Conservation (phyloP, 352 stramenopile genomes). For the Pythium utonaiense region DNA sequence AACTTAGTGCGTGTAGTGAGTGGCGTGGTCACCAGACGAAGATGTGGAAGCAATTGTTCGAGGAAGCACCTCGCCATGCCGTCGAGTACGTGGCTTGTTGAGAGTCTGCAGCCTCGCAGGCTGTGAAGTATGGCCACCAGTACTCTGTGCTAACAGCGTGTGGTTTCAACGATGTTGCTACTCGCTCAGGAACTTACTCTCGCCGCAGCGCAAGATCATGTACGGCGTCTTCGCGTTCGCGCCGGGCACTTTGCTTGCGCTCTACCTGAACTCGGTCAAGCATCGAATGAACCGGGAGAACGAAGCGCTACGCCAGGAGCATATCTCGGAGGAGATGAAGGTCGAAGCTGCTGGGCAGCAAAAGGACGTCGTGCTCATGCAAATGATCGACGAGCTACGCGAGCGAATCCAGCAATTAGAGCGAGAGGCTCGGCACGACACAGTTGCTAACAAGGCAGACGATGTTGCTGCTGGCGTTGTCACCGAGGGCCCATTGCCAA, state of each 20-base stretch:
- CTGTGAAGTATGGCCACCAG: too few relatives aligned
- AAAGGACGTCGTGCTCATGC: conserved; percentile 49
- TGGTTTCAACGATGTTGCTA: not conserved
- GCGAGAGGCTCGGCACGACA: conserved; percentile 25
- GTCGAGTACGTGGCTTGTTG: conserved; percentile 46
- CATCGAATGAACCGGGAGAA: conserved; percentile 65
- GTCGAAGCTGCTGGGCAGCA: conserved; percentile 35
- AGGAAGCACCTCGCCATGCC: conserved; percentile 55
- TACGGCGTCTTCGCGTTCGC: conserved; percentile 71
- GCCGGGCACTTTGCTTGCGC: conserved; percentile 54
- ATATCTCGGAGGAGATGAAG: conserved; percentile 32
- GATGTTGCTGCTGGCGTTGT: conserved; percentile 1
- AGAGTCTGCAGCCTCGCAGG: too few relatives aligned
- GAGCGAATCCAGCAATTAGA: conserved; percentile 55
- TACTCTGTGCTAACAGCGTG: not conserved
- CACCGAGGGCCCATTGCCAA: not conserved
- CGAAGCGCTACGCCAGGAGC: conserved; percentile 33
- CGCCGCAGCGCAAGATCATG: conserved; percentile 53
- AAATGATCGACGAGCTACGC: conserved; percentile 59
- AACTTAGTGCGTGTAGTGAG: conserved; percentile 10
- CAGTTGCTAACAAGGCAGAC: conserved; percentile 1
- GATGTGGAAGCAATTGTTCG: conserved; percentile 74
- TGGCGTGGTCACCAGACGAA: not conserved
- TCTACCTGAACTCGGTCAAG: conserved; percentile 76
- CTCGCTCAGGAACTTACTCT: conserved; percentile 49